A percentile compares a stretch with the other conserved stretches of the same genome.
phyloP scores from a whole-genome alignment of 2,329 filamentous ascomycete species.

The Aureobasidium sp. region DNA sequence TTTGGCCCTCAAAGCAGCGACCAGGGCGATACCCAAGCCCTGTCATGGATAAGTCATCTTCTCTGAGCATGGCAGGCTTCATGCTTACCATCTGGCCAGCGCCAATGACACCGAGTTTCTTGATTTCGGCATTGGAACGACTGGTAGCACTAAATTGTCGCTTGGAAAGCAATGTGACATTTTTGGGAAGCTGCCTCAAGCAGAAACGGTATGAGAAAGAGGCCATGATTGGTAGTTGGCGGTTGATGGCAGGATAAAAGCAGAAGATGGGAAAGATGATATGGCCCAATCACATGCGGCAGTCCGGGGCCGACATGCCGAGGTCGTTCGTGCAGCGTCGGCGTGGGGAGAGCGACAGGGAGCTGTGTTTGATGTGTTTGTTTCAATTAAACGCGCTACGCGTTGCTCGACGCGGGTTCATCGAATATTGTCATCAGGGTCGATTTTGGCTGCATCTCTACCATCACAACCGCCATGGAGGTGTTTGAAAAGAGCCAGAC shows the following conservation, averaged over 20 bases:
- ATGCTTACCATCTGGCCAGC: conserved; percentile 81
- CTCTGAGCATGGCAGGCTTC: not conserved
- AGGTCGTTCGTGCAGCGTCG: not conserved
- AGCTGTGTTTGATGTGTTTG: conserved; percentile 4
- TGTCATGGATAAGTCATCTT: conserved; percentile 34
- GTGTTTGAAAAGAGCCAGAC: conserved; percentile 28
- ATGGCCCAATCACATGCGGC: not conserved
- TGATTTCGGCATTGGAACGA: conserved; percentile 50
- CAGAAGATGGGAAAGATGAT: not conserved
- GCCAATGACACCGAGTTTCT: conserved; percentile 83
- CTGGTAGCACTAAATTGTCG: conserved; percentile 59
- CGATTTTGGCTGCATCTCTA: not conserved
- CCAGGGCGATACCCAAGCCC: conserved; percentile 92
- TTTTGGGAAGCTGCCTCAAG: not conserved
- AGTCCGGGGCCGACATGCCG: not conserved
- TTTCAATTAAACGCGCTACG: conserved; percentile 8
- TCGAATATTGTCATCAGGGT: not conserved
- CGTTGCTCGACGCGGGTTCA: not conserved
- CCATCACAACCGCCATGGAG: conserved; percentile 20
- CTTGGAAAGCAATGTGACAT: not conserved
- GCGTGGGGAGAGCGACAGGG: not conserved
- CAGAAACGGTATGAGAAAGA: not conserved
- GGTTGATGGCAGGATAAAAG: not conserved
- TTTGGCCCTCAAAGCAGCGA: conserved; percentile 76
- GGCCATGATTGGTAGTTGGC: not conserved